Evolutionary conservation across 768 basidiomycete species (phyloP), one percentile per base, ranked within the genome.

Genomic region (Lactarius trivialis): DNA sequence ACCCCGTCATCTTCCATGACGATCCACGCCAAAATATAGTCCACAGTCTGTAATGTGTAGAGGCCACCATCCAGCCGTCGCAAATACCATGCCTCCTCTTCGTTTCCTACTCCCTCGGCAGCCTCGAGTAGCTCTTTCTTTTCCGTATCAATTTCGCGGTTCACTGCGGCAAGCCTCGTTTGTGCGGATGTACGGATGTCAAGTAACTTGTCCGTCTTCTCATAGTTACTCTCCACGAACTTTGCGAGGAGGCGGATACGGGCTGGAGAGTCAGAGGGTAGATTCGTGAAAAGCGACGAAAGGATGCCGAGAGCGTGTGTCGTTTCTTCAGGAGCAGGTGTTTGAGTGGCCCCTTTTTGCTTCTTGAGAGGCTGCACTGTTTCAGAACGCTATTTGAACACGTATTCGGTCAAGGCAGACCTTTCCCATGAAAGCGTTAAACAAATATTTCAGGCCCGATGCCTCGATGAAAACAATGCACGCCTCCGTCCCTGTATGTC

Each of bases 1-100:
- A 97, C 97, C 39, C 96, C 97, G 68, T 98, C 96, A 68, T 98
- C 96, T 75, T 99, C 97, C 94, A 98, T 95, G 59, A 85, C 82
- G 30, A 98, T 74, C 97, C 97, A 99, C 6, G 90, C 93, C 41
- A 98, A 74, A 63, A 98, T 89, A 68, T 95, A 98, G 73, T 98
- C 96, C 43, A 93, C 82, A 19, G 87, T 93, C 70, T 98, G 96
- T 8, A 98, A 74, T 1, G 88, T 89, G 70, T 90, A 93, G 49
- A 97, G 74, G 0, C 97, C 97, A 2, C 86, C 85, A 60, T 97
- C 93, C 37, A 98, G 75, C 58, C 89, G 82, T 34, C 86, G 84
- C n/a, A 97, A 76, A 76, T 98, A 98, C 79, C 86, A 89, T 19
- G 81, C 87, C 67, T 89, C 85, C 62, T 88, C 81, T 34, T 88